phyloP scores from a whole-genome alignment of 2,329 filamentous ascomycete genomes.

The Talaromyces sp. region DNA sequence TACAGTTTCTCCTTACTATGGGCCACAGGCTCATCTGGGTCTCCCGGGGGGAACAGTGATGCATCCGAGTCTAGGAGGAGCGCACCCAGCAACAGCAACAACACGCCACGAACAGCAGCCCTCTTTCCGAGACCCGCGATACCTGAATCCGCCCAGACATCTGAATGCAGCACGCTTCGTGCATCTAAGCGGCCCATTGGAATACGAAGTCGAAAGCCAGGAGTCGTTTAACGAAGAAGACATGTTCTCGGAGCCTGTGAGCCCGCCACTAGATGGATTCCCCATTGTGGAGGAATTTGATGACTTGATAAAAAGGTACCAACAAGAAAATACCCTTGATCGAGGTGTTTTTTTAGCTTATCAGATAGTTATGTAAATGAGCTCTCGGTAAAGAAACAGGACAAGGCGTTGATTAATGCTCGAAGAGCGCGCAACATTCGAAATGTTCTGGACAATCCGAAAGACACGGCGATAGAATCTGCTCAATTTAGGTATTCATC shows the following conservation, averaged over 20 bases:
- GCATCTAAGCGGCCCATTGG: constrained; percentile 28
- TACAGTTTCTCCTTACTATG: constrained; percentile 31
- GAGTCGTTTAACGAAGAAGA: constrained; percentile 40
- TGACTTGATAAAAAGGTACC: constrained; percentile 41
- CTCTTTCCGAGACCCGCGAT: constrained; percentile 4
- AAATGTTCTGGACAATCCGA: constrained; percentile 45
- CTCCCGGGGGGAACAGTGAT: constrained; percentile 6
- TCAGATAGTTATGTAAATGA: constrained; percentile 43
- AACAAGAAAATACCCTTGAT: background rate
- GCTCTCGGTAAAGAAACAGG: constrained; percentile 48
- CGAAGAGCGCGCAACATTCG: constrained; percentile 45
- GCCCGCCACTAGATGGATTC: constrained; percentile 41
- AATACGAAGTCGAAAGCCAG: constrained; percentile 41
- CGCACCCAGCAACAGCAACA: background rate
- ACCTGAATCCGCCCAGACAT: background rate
- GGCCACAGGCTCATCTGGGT: constrained; percentile 14
- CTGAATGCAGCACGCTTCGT: constrained; percentile 14
- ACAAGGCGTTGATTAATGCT: constrained; percentile 49
- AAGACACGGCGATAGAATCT: constrained; percentile 47
- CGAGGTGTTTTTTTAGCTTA: background rate
- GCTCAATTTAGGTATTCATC: constrained; percentile 45
- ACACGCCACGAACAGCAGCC: constrained; percentile 7
- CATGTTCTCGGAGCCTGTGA: constrained; percentile 42
- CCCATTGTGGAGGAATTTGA: constrained; percentile 45
- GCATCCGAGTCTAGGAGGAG: background rate